Percentiles rank a stretch among this genome's conserved stretches.
Conservation (phyloP, 441 rosid genomes). For the Metrosideros polymorpha region DNA sequence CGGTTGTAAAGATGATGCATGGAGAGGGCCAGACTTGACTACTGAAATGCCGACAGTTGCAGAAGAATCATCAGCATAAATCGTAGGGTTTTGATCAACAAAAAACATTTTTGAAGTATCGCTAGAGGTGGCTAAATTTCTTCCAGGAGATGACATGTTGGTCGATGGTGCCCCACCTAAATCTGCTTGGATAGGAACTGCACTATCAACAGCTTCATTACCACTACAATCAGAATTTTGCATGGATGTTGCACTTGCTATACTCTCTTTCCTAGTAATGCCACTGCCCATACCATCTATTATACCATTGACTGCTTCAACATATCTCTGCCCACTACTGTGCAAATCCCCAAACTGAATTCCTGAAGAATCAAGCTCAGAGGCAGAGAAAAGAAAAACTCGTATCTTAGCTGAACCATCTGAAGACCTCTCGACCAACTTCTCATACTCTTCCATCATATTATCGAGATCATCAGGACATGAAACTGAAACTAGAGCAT, state of each 20-base stretch:
- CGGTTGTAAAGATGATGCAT: constrained; percentile 21
- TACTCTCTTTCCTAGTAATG: constrained; percentile 49
- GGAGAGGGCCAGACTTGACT: constrained; percentile 22
- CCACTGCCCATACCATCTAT: constrained; percentile 21
- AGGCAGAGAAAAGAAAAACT: constrained; percentile 51
- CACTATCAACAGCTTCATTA: constrained; percentile 33
- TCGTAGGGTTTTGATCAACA: constrained; percentile 20
- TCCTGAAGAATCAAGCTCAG: constrained; percentile 40
- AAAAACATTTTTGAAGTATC: constrained; percentile 21
- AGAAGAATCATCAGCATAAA: constrained; percentile 25
- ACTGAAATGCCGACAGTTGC: constrained; percentile 25
- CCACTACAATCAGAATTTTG: constrained; percentile 64
- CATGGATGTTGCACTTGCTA: constrained; percentile 54
- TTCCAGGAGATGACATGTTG: constrained; percentile 21
- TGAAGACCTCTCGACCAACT: constrained; percentile 40
- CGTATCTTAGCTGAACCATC: constrained; percentile 60
- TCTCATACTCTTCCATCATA: constrained; percentile 80
- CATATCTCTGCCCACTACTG: constrained; percentile 50
- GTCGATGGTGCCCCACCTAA: constrained; percentile 19
- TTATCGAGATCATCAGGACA: constrained; percentile 71
- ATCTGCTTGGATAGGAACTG: constrained; percentile 26
- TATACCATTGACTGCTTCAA: constrained; percentile 64
- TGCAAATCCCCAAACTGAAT: constrained; percentile 40
- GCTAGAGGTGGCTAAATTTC: constrained; percentile 14
- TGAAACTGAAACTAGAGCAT: constrained; percentile 68